phyloP scores from a whole-genome alignment of 768 basidiomycete genomes.

The Rhodotorula diobovata region DNA sequence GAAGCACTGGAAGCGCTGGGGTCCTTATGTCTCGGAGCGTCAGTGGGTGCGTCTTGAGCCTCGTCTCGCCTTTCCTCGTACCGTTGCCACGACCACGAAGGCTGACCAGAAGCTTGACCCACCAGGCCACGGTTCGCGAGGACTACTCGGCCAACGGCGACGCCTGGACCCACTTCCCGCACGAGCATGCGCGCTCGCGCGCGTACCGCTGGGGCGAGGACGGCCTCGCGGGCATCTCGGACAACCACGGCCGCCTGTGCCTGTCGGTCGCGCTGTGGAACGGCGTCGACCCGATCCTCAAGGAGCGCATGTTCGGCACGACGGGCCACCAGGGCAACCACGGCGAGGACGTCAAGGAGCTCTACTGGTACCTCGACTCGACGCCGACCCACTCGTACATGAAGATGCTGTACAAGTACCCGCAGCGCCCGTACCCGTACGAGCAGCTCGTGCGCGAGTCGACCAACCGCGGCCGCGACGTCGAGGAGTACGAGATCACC shows the following conservation, averaged over 20 bases:
- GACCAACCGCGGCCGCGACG: conserved; percentile 72
- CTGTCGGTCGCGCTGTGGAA: conserved; percentile 92
- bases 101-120: conserved; percentile 38
- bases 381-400: conserved; percentile 99
- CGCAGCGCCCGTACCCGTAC: conserved; percentile 86
- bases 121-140: conserved; percentile 91
- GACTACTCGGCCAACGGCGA: conserved; percentile 93
- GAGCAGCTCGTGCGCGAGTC: conserved; percentile 87
- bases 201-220: conserved; percentile 99
- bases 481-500: conserved; percentile 85
- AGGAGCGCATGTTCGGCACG: conserved; percentile 92
- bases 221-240: conserved; percentile 92
- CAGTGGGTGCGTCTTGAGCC: conserved; percentile 69
- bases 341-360: conserved; percentile 97
- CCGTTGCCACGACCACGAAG: too few relatives aligned
- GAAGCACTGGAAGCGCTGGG: conserved; percentile 97
- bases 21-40: conserved; percentile 91
- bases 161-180: conserved; percentile 84
- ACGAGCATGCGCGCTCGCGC: conserved; percentile 84
- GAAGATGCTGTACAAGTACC: conserved; percentile 99
- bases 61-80: not conserved
- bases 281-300: conserved; percentile 84
- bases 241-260: conserved; percentile 92
- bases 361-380: conserved; percentile 97
- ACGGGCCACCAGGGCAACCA: conserved; percentile 96